Evolutionary conservation across 169 alveolate genomes (phyloP), one percentile per base, ranked within the genome.

Genomic region (Plasmodium billcollinsi): DNA sequence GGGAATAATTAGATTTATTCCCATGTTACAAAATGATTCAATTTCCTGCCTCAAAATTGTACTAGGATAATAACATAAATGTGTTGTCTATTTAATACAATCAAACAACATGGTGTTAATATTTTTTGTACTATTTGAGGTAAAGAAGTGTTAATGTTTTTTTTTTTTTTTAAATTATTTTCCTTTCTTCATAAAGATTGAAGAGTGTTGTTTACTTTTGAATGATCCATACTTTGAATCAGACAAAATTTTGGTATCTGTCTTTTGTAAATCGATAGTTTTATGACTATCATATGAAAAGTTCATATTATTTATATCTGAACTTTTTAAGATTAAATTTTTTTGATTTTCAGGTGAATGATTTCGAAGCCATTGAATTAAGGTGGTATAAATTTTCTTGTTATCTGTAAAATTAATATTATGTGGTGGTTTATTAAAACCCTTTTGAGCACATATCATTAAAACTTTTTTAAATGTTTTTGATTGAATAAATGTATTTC

Each of bases 341-440:
- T 78, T 78, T 52, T 78, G 89, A 8, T 78, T 39, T 3, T 78
- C 80, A 49, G 89, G 89, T 26, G 89, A 50, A 21, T 78, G 65
- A 47, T 78, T 78, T 43, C n/a, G 6, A 65, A 78, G 62, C 89
- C 89, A 78, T 1, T 50, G 54, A 6, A 66, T 54, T 59, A 78
- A 66, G 14, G 45, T 65, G 1, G 39, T 15, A 70, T 65, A 66
- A 3, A 78, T 78, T 78, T 78, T 78, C 29, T 78, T 78, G 8
- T 75, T 78, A 58, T 78, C 89, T 2, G 78, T 78, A 71, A 65
- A 78, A 50, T 78, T 63, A 70, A 65, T 69, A 26, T 58, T 78
- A 49, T 78, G 89, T 24, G 89, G 89, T 58, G 89, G 89, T 78
- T 78, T 78, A 11, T 70, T 78, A 78, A 78, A 78, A 47, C 78